These are phyloP conservation scores for Catunica adiposa DNA, from an alignment of 2,329 filamentous ascomycete species.

Conservation along the genomic window DNA sequence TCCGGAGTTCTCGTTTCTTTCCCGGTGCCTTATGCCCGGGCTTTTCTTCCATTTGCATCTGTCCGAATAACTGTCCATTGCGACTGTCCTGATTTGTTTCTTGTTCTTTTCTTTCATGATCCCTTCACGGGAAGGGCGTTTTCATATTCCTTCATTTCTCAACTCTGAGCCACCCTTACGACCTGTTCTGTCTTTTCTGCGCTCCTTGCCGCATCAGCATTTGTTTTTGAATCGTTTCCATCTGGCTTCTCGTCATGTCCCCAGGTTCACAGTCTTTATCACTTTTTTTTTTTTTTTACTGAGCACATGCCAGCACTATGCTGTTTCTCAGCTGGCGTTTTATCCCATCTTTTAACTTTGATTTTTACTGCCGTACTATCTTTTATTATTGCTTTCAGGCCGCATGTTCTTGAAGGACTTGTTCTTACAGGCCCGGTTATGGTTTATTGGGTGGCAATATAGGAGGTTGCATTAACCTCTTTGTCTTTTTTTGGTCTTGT, in stretches of 20 bases:
- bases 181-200: background rate
- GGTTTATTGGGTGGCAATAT: background rate
- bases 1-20: background rate
- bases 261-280: background rate
- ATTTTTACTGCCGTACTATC: background rate
- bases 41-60: background rate
- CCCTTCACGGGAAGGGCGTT: background rate
- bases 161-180: background rate
- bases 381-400: background rate
- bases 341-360: background rate
- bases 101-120: background rate
- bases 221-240: background rate
- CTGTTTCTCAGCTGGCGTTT: background rate
- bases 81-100: background rate
- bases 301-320: background rate
- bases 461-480: background rate
- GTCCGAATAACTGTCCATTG: background rate
- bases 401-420: background rate
- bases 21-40: background rate
- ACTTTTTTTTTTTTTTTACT: background rate
- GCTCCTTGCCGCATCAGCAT: background rate
- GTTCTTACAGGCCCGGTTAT: conserved; percentile 1
- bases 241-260: background rate
- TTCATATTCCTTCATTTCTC: background rate
- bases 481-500: background rate